Evolutionary conservation across 306 rosid genomes (phyloP).

Genomic region (Cucurbita moschata): DNA sequence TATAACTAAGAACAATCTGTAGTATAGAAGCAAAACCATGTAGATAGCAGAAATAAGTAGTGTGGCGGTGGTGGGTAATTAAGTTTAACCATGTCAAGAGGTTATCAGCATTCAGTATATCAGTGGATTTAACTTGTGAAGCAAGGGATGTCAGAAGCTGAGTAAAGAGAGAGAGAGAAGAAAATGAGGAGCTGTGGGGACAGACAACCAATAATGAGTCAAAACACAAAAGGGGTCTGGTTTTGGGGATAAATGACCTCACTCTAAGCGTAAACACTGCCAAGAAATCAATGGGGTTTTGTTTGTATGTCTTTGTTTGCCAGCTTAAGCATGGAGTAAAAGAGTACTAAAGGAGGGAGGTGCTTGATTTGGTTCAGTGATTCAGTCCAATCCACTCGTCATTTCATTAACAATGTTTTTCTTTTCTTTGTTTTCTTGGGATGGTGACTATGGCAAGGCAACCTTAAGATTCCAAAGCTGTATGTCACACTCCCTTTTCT

Average conservation of each 20-base stretch:
- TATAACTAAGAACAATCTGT: not conserved
- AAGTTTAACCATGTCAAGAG: not conserved
- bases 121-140: not conserved
- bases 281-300: not conserved
- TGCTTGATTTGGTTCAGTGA: constrained; percentile 8
- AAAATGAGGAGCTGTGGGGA: not conserved
- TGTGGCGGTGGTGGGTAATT: not conserved
- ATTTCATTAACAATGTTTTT: not conserved
- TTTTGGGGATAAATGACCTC: constrained; percentile 6
- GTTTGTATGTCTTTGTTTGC: constrained; percentile 4
- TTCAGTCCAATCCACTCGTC: not conserved
- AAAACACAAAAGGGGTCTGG: not conserved
- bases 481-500: constrained; percentile 1
- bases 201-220: constrained; percentile 2
- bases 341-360: not conserved
- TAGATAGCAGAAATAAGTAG: not conserved
- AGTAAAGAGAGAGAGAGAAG: not conserved
- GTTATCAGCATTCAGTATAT: not conserved
- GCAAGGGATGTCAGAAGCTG: constrained; percentile 4
- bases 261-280: not conserved
- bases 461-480: not conserved
- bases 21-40: no score
- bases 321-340: constrained; percentile 8
- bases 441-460: not conserved
- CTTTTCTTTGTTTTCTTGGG: not conserved